Evolutionary conservation across 2,329 filamentous ascomycete species (phyloP).

Genomic region (Mollisiaceae sp.): DNA sequence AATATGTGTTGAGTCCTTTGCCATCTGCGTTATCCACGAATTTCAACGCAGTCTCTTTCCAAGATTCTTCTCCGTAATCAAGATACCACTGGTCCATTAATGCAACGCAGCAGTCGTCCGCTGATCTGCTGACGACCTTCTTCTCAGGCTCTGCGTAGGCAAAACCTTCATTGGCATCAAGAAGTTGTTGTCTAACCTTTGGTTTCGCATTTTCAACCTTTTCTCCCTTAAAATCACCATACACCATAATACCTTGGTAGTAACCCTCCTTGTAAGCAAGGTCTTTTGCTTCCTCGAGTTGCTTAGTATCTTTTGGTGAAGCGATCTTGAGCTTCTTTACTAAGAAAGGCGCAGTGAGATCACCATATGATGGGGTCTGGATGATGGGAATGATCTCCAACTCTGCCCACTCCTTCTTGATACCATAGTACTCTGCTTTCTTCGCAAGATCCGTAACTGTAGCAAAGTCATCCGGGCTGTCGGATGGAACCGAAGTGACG

Average conservation of each 20-base stretch:
- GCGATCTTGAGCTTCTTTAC: constrained; percentile 95
- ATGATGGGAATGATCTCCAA: constrained; percentile 89
- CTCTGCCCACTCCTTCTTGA: constrained; percentile 95
- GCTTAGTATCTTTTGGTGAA: constrained; percentile 91
- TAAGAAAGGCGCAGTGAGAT: constrained; percentile 80
- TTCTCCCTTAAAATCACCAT: constrained; percentile 87
- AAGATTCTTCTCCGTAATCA: constrained; percentile 90
- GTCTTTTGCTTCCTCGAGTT: constrained; percentile 93
- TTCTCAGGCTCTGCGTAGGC: constrained; percentile 93
- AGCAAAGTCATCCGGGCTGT: constrained; percentile 94
- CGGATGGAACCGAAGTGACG: constrained; percentile 93
- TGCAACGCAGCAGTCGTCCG: constrained; percentile 91
- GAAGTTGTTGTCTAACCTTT: constrained; percentile 78
- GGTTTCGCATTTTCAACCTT: constrained; percentile 86
- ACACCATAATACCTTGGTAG: constrained; percentile 90
- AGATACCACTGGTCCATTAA: constrained; percentile 98
- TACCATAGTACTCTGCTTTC: constrained; percentile 95
- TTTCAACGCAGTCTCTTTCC: constrained; percentile 77
- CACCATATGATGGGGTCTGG: constrained; percentile 84
- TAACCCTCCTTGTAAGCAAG: constrained; percentile 96
- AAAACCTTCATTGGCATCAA: constrained; percentile 81
- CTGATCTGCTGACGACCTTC: constrained; percentile 85
- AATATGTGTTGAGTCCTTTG: constrained; percentile 78
- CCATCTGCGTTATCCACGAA: constrained; percentile 72
- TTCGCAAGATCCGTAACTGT: constrained; percentile 87